Base-by-base conservation (phyloP, 345 rosid genomes). In the Salix udensis region DNA sequence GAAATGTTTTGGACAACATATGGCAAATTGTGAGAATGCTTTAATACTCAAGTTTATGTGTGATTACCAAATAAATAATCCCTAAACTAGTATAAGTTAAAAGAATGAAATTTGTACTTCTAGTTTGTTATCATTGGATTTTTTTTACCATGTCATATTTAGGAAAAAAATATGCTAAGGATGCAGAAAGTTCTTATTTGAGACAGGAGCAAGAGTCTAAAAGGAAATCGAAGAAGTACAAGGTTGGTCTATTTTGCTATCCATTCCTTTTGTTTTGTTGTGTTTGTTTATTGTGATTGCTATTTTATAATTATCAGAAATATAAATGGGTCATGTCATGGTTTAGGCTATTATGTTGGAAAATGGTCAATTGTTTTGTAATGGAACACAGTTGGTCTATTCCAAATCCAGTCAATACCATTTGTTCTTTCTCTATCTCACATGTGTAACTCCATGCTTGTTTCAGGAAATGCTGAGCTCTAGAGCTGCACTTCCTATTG, bases 401-500 rank as follows among this genome's bases (percentile, higher is more conserved):
- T 46, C 50, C 16, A 44, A 44, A 44, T 44, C 50, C 1, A 13
- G 50, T 44, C 16, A 44, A 44, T 44, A 44, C 50, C 50, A 46
- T 46, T 46, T 46, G 16, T 46, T 46, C 16, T 46, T 0, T 23
- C 60, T 11, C 1, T 58, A 24, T 44, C 40, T 42, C 53, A 61
- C 24, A 40, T 34, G 28, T 28, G 26, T 65, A 10, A 15, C 18
- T 42, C 39, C 60, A 39, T 75, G 53, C 61, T 5, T 77, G 21
- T 88, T 77, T 31, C 74, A 94, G 98, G 91, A 84, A 44, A 91
- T 90, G 91, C 78, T 88, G 78, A 88, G 85, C 83, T 77, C 79
- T 75, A 88, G 97, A 82, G 77, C 82, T 82, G 82, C 92, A 79
- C 97, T 94, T 80, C 97, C 98, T 37, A 90, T 94, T 83, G 81